phyloP scores from a whole-genome alignment of 75 land plant species.

The Pseudotsuga menziesii region DNA sequence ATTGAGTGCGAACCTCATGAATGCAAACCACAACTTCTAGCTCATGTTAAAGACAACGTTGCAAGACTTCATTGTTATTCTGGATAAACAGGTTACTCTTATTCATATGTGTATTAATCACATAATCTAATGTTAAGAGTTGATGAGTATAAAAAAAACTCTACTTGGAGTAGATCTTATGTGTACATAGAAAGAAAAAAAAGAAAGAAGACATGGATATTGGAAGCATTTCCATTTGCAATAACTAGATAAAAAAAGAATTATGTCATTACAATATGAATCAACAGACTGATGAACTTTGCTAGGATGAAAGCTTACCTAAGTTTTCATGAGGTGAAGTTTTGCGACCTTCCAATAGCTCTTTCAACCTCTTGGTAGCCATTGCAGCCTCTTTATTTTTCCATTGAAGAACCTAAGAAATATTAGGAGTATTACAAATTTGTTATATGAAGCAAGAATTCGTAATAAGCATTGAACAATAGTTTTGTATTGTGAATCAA shows the following conservation, averaged over 20 bases:
- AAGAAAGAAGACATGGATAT: constrained; percentile 35
- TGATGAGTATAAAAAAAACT: background rate
- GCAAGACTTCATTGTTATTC: too few species aligned
- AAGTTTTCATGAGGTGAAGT: constrained; percentile 44
- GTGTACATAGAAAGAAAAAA: background rate
- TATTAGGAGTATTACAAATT: background rate
- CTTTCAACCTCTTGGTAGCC: constrained; percentile 93
- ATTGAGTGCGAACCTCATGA: too few species aligned
- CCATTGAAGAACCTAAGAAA: constrained; percentile 83
- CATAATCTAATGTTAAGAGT: background rate
- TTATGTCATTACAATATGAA: background rate
- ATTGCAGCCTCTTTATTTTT: constrained; percentile 98
- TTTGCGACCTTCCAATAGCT: constrained; percentile 89
- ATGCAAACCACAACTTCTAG: too few species aligned
- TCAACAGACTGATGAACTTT: background rate
- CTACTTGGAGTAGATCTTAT: background rate
- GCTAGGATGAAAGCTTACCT: constrained; percentile 18
- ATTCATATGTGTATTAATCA: too few species aligned
- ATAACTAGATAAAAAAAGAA: constrained; percentile 19
- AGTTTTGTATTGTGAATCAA: background rate
- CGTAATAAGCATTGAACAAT: background rate
- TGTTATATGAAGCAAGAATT: too few species aligned
- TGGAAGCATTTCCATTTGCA: constrained; percentile 42
- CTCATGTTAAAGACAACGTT: too few species aligned
- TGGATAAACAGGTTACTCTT: too few species aligned